Evolutionary conservation across 2,329 filamentous ascomycete species (phyloP).

Genomic region (Phoma sp.): DNA sequence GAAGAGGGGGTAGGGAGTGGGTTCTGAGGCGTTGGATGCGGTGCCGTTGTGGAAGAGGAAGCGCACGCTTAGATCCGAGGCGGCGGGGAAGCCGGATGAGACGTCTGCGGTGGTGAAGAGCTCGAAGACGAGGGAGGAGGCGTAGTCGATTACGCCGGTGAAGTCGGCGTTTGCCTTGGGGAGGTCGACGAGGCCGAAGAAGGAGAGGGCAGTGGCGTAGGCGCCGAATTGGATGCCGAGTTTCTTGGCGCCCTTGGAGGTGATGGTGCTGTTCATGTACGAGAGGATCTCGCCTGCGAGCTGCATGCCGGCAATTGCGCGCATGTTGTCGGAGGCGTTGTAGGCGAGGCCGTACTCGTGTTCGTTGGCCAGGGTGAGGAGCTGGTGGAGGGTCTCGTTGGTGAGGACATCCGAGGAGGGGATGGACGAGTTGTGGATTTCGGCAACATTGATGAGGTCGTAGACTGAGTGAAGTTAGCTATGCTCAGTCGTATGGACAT

Average conservation of each 20-base stretch:
- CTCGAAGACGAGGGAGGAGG: constrained; percentile 82
- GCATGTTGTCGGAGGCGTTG: constrained; percentile 65
- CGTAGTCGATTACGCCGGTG: constrained; percentile 82
- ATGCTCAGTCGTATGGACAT: too few relatives aligned
- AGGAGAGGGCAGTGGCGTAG: constrained; percentile 67
- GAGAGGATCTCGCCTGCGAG: constrained; percentile 56
- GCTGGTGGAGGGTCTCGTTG: constrained; percentile 66
- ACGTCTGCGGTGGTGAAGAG: constrained; percentile 60
- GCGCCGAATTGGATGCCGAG: constrained; percentile 66
- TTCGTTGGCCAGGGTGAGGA: constrained; percentile 75
- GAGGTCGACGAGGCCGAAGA: constrained; percentile 67
- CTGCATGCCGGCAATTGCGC: constrained; percentile 57
- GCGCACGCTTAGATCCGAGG: constrained; percentile 63
- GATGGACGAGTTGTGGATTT: constrained; percentile 70
- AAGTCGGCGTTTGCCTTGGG: constrained; percentile 66
- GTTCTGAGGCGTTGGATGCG: constrained; percentile 53
- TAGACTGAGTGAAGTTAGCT: constrained; percentile 53
- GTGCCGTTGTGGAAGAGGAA: constrained; percentile 71
- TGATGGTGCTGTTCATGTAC: constrained; percentile 55
- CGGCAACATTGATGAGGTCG: constrained; percentile 69
- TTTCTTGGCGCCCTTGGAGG: constrained; percentile 48
- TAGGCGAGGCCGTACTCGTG: constrained; percentile 87
- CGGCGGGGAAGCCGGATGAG: constrained; percentile 51
- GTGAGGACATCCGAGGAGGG: constrained; percentile 64
- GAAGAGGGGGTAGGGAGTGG: constrained; percentile 66